Evolutionary conservation across 345 rosid genomes (phyloP).

Genomic region (Moricandia arvensis): DNA sequence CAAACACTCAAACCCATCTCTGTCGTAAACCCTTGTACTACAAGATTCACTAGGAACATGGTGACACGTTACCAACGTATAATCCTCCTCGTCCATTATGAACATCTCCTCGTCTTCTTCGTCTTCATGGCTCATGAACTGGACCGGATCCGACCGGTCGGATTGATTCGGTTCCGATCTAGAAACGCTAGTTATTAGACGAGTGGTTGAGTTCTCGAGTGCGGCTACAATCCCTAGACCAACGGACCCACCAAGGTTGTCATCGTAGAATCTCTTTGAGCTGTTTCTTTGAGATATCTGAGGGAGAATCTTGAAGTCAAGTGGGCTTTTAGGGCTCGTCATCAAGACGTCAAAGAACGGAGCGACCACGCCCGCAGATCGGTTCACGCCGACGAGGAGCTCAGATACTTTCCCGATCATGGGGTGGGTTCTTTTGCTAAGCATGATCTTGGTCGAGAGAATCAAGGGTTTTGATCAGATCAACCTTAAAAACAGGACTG

Average conservation of each 20-base stretch:
- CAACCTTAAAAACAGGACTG: background rate
- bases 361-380: conserved; percentile 32
- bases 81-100: conserved; percentile 56
- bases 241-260: conserved; percentile 62
- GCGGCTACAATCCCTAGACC: conserved; percentile 84
- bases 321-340: conserved; percentile 68
- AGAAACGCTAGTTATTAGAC: conserved; percentile 25
- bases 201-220: conserved; percentile 50
- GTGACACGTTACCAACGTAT: conserved; percentile 59
- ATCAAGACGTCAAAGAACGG: conserved; percentile 41
- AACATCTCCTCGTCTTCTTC: conserved; percentile 48
- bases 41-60: conserved; percentile 48
- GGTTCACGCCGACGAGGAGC: conserved; percentile 57
- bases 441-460: conserved; percentile 36
- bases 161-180: conserved; percentile 28
- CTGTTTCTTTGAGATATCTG: conserved; percentile 59
- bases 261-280: conserved; percentile 43
- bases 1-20: conserved; percentile 39
- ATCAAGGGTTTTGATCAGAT: background rate
- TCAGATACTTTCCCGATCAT: conserved; percentile 72
- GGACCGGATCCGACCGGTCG: conserved; percentile 43
- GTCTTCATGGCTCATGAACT: conserved; percentile 35
- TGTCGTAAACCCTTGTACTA: conserved; percentile 53
- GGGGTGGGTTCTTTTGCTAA: conserved; percentile 64
- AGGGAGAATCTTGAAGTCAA: conserved; percentile 52